These are phyloP conservation scores for Paxillus ammoniavirescens DNA, from an alignment of 768 basidiomycete species.

Conservation along the genomic window DNA sequence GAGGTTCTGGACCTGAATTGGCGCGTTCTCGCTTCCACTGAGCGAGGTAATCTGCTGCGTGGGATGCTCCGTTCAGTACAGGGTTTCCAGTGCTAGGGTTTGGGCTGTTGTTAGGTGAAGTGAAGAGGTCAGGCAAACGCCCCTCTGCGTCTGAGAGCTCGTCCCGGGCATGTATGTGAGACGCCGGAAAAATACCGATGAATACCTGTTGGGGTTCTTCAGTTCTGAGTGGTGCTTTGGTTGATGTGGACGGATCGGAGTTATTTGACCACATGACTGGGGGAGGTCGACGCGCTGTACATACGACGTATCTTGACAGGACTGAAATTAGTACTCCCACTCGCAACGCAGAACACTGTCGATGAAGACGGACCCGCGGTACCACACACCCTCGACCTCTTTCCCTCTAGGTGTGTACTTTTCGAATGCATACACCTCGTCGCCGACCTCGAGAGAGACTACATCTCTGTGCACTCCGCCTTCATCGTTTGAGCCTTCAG, in stretches of 20 bases:
- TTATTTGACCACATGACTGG: constrained; percentile 61
- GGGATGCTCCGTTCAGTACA: constrained; percentile 29
- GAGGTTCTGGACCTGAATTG: constrained; percentile 25
- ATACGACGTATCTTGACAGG: constrained; percentile 74
- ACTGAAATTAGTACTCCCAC: not conserved
- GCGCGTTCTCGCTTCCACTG: constrained; percentile 41
- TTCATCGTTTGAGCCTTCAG: constrained; percentile 55
- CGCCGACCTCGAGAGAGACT: constrained; percentile 88
- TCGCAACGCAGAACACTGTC: not conserved
- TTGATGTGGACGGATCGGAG: constrained; percentile 49
- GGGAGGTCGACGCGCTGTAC: constrained; percentile 67
- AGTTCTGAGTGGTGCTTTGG: constrained; percentile 52
- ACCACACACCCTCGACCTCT: constrained; percentile 80
- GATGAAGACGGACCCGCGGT: constrained; percentile 74
- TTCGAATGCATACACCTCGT: constrained; percentile 97
- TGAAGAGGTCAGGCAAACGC: constrained; percentile 73
- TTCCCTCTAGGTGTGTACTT: constrained; percentile 60
- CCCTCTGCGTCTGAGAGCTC: constrained; percentile 87
- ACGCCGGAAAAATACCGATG: constrained; percentile 92
- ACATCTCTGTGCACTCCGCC: constrained; percentile 68
- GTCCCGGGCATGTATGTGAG: constrained; percentile 84
- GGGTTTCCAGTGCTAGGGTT: constrained; percentile 31
- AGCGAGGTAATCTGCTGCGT: constrained; percentile 45
- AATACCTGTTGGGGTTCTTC: constrained; percentile 87
- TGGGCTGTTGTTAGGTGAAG: constrained; percentile 44